Conservation (phyloP, 371 early-diverging fungal species). For the Lichtheimia corymbifera region DNA sequence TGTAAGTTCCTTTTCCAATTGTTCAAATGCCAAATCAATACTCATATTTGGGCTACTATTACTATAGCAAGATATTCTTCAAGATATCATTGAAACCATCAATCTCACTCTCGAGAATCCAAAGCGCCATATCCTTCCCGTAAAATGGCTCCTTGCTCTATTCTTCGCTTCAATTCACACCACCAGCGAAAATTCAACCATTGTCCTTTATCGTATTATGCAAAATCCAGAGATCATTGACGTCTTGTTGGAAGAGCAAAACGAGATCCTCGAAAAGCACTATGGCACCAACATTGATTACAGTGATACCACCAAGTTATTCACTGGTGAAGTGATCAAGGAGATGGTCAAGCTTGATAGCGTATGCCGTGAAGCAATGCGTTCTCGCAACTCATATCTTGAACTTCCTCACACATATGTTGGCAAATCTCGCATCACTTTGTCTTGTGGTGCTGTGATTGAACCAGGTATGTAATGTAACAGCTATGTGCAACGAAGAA, state of each 20-base stretch:
- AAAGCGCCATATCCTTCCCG: not conserved
- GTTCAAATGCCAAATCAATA: not conserved
- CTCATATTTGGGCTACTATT: not conserved
- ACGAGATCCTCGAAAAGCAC: constrained; percentile 21
- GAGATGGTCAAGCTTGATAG: constrained; percentile 51
- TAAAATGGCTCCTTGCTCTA: constrained; percentile 22
- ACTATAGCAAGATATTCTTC: constrained; percentile 22
- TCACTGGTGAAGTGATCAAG: constrained; percentile 32
- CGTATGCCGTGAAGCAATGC: constrained; percentile 45
- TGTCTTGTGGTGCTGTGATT: constrained; percentile 43
- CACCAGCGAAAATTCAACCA: constrained; percentile 33
- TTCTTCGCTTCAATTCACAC: constrained; percentile 47
- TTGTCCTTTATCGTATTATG: constrained; percentile 40
- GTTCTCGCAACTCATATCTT: constrained; percentile 26
- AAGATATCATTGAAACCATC: constrained; percentile 21
- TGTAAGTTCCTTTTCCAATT: constrained; percentile 2
- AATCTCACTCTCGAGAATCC: not conserved
- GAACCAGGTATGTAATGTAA: constrained; percentile 35
- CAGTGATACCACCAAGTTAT: constrained; percentile 11
- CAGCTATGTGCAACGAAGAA: no score
- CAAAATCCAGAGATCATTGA: constrained; percentile 41
- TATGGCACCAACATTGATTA: constrained; percentile 6
- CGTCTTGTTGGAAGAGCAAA: constrained; percentile 45
- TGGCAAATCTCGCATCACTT: constrained; percentile 20
- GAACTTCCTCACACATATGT: constrained; percentile 29